These are phyloP conservation scores for Globisporangium parvum DNA, from an alignment of 352 stramenopile genomes.

Conservation along the genomic window DNA sequence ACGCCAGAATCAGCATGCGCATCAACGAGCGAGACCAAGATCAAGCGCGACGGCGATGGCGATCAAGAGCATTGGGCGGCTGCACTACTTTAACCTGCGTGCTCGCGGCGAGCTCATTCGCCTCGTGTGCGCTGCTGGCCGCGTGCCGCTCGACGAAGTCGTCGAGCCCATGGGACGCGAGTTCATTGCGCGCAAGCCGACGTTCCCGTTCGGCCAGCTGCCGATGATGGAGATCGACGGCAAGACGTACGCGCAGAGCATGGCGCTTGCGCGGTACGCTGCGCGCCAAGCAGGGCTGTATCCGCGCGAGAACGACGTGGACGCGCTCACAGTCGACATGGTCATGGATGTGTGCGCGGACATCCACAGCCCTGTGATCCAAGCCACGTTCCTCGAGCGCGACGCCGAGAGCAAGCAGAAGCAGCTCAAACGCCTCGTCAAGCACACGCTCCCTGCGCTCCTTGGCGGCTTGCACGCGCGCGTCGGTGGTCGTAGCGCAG, in stretches of 20 bases:
- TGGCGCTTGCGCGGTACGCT: slow-evolving; percentile 36
- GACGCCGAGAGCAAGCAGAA: slow-evolving; percentile 21
- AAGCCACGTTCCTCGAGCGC: slow-evolving; percentile 23
- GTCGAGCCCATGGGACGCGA: slow-evolving; percentile 18
- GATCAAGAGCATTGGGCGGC: slow-evolving; percentile 4
- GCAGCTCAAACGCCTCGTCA: slow-evolving; percentile 21
- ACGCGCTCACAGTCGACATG: slow-evolving; percentile 32
- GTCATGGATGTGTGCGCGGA: slow-evolving; percentile 23
- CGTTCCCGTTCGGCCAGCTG: slow-evolving; percentile 33
- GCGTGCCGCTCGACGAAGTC: slow-evolving; percentile 33
- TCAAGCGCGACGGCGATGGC: slow-evolving; percentile 2
- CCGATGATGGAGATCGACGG: slow-evolving; percentile 41
- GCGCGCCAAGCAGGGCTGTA: slow-evolving; percentile 34
- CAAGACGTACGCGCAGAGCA: slow-evolving; percentile 25
- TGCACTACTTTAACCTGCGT: slow-evolving; percentile 41
- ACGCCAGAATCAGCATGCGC: no score
- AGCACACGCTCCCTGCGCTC: slow-evolving; percentile 22
- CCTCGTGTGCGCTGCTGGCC: slow-evolving; percentile 30
- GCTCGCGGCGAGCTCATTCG: slow-evolving; percentile 38
- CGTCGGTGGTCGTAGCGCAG: slow-evolving; percentile 4
- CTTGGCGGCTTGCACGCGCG: slow-evolving; percentile 19
- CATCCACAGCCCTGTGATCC: slow-evolving; percentile 18
- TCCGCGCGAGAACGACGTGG: slow-evolving; percentile 18
- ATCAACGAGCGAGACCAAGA: no score
- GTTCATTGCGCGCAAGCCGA: slow-evolving; percentile 29